These are phyloP conservation scores for Vaccinium corymbosum DNA, from an alignment of 148 eudicot species.

Conservation along the genomic window DNA sequence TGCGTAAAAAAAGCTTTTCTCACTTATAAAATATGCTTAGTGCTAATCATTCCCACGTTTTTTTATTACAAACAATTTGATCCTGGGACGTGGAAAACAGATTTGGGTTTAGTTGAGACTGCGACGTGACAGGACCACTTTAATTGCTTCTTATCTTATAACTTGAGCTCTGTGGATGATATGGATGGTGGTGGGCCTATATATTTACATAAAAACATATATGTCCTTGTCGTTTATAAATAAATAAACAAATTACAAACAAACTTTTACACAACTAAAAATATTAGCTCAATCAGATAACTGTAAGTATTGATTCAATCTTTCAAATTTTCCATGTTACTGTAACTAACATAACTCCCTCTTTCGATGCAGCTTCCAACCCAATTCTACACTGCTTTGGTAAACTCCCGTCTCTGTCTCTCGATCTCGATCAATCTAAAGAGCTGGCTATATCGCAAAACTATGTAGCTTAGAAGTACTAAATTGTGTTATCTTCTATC, in stretches of 20 bases:
- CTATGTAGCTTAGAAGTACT: neutral
- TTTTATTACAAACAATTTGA: no score
- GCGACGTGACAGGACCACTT: neutral
- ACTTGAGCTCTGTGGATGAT: neutral
- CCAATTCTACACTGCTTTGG: constrained; percentile 67
- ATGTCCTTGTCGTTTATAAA: neutral
- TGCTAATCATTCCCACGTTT: no score
- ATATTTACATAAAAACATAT: neutral
- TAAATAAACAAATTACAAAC: no score
- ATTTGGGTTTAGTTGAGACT: neutral
- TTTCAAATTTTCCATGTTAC: no score
- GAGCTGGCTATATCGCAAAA: neutral
- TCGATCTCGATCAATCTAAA: no score
- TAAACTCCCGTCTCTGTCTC: constrained; percentile 9
- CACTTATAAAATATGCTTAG: no score
- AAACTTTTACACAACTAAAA: no score
- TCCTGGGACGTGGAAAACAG: neutral
- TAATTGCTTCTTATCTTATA: neutral
- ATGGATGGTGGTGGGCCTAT: neutral
- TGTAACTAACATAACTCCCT: neutral
- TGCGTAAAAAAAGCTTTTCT: no score
- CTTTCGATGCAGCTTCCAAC: constrained; percentile 58
- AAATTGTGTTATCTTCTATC: neutral
- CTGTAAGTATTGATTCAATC: no score
- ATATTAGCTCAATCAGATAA: no score